Evolutionary conservation across 441 rosid species (phyloP).

Genomic region (Pelargonium fulgidum): DNA sequence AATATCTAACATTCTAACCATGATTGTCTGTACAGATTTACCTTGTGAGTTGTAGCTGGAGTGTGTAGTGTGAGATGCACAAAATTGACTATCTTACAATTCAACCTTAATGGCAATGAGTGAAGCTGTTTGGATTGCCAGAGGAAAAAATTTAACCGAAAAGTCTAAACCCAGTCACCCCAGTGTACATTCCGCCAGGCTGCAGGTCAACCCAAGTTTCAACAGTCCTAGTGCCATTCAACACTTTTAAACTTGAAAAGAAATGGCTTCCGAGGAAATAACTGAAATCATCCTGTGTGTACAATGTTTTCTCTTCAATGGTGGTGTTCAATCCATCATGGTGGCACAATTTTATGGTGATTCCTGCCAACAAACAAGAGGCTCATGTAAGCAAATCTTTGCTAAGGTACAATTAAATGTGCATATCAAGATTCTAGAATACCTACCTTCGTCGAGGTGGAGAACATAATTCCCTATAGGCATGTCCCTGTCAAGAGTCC

Average conservation of each 20-base stretch:
- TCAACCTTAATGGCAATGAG: too few relatives aligned
- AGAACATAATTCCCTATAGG: conserved; percentile 81
- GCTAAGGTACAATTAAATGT: neutral
- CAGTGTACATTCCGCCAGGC: conserved; percentile 61
- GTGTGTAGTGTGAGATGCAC: too few relatives aligned
- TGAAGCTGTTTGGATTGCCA: too few relatives aligned
- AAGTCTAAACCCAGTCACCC: too few relatives aligned
- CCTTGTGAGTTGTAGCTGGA: too few relatives aligned
- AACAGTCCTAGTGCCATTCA: conserved; percentile 66
- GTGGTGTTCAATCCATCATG: conserved; percentile 81
- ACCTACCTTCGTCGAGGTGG: conserved; percentile 89
- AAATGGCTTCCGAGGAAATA: conserved; percentile 61
- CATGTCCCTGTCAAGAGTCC: conserved; percentile 87
- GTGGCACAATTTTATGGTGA: conserved; percentile 66
- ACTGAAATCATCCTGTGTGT: conserved; percentile 80
- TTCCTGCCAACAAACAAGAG: conserved; percentile 37
- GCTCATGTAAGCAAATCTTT: neutral
- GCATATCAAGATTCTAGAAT: conserved; percentile 9
- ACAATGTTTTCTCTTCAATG: conserved; percentile 75
- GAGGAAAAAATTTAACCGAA: too few relatives aligned
- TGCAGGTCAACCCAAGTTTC: conserved; percentile 87
- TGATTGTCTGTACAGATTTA: too few relatives aligned
- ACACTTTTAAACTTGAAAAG: conserved; percentile 69
- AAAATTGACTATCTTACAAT: too few relatives aligned
- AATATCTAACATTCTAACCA: too few relatives aligned